These are phyloP conservation scores for Phialophora chinensis DNA, from an alignment of 2,329 filamentous ascomycete species.

Conservation along the genomic window DNA sequence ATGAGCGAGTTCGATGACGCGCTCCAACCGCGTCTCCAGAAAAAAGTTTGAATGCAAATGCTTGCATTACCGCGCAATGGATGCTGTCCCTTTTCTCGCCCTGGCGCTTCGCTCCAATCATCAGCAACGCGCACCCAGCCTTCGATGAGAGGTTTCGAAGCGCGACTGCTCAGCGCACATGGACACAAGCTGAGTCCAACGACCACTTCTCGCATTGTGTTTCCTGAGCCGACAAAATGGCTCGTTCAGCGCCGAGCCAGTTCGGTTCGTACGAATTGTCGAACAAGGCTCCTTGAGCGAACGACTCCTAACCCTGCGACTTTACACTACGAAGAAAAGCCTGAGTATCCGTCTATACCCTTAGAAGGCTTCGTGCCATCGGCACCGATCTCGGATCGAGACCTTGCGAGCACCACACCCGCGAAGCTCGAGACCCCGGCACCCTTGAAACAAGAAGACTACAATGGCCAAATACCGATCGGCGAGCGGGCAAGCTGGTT, in stretches of 20 bases:
- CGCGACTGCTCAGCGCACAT: slow-evolving; percentile 10
- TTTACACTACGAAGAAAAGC: neutral
- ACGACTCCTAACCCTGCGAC: slow-evolving; percentile 1
- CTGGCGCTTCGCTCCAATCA: neutral
- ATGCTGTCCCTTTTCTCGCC: neutral
- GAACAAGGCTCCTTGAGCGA: slow-evolving; percentile 2
- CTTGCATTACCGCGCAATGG: neutral
- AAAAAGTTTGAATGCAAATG: neutral
- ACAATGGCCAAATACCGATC: slow-evolving; percentile 2
- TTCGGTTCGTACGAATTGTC: neutral
- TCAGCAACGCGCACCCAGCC: neutral
- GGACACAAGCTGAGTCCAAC: neutral
- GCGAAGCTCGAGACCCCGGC: slow-evolving; percentile 12
- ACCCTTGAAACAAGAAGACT: slow-evolving; percentile 5
- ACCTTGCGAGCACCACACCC: slow-evolving; percentile 5
- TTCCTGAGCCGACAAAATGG: neutral
- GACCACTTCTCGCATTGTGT: neutral
- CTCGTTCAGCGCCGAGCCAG: slow-evolving; percentile 2
- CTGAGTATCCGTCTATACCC: neutral
- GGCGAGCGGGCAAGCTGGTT: slow-evolving; percentile 1
- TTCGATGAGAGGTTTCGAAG: slow-evolving; percentile 17
- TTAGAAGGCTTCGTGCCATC: neutral
- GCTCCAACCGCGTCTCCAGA: neutral
- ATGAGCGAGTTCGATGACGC: slow-evolving; percentile 1
- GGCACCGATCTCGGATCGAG: neutral